phyloP scores from a whole-genome alignment of 495 filamentous ascomycete species.

The Diplogelasinospora grovesii region DNA sequence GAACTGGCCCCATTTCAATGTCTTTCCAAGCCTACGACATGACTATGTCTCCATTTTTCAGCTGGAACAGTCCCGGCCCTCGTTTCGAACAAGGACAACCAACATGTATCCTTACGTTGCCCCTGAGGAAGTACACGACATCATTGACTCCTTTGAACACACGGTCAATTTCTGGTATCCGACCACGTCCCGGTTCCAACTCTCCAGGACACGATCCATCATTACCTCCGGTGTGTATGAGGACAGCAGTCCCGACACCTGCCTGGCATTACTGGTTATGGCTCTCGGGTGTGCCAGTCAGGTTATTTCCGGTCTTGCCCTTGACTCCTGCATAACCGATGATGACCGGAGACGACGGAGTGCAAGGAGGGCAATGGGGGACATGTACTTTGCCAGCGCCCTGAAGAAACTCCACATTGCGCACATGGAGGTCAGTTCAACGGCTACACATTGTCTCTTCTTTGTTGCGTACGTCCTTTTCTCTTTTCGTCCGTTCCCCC shows the following conservation, averaged over 20 bases:
- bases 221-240: slow-evolving; percentile 13
- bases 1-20: slow-evolving; percentile 23
- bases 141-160: slow-evolving; percentile 27
- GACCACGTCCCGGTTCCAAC: slow-evolving; percentile 17
- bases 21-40: slow-evolving; percentile 24
- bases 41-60: slow-evolving; percentile 27
- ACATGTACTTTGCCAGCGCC: slow-evolving; percentile 27
- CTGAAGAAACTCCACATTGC: slow-evolving; percentile 26
- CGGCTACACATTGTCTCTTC: slow-evolving; percentile 29
- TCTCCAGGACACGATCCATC: slow-evolving; percentile 12
- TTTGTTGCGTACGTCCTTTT: slow-evolving; percentile 21
- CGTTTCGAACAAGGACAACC: slow-evolving; percentile 9
- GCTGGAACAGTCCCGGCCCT: slow-evolving; percentile 22
- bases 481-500: too few relatives aligned
- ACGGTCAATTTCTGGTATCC: slow-evolving; percentile 36
- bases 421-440: slow-evolving; percentile 26
- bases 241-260: slow-evolving; percentile 15
- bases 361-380: slow-evolving; percentile 17
- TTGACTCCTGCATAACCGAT: neutral
- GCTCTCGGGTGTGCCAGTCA: slow-evolving; percentile 28
- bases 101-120: slow-evolving; percentile 29
- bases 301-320: slow-evolving; percentile 11
- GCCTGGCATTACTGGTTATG: slow-evolving; percentile 26
- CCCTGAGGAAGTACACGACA: slow-evolving; percentile 27
- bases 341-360: slow-evolving; percentile 10